Evolutionary conservation across 768 basidiomycete genomes (phyloP).

Genomic region (Gloeophyllum trabeum): DNA sequence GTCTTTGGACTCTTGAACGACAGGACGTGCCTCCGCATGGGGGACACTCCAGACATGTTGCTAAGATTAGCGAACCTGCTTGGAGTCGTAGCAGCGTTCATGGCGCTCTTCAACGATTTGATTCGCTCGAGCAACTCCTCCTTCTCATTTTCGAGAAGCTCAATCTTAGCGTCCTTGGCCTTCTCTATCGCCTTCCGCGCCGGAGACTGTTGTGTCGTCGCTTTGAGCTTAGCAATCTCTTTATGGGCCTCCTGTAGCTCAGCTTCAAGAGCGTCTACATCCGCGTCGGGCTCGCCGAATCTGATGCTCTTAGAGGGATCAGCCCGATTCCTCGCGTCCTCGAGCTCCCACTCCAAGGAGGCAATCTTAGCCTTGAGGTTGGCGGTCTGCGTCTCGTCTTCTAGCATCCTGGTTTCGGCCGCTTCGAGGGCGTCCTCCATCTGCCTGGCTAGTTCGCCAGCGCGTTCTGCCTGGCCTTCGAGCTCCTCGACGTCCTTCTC

Average conservation of each 20-base stretch:
- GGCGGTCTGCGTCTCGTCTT: conserved; percentile 43
- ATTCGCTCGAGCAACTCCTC: conserved; percentile 68
- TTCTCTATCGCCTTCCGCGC: conserved; percentile 69
- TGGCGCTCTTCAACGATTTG: conserved; percentile 39
- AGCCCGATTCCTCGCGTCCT: conserved; percentile 13
- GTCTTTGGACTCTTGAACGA: conserved; percentile 62
- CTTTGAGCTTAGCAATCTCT: conserved; percentile 63
- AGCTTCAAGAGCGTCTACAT: conserved; percentile 55
- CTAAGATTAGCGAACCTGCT: conserved; percentile 25
- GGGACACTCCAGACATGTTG: conserved; percentile 57
- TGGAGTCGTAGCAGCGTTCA: conserved; percentile 46
- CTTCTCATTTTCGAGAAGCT: conserved; percentile 65
- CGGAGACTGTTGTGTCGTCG: conserved; percentile 59
- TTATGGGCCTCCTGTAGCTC: conserved; percentile 70
- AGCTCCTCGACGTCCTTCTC: conserved; percentile 37
- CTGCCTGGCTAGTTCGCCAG: conserved; percentile 47
- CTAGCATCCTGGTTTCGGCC: conserved; percentile 57
- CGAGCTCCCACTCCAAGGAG: conserved; percentile 47
- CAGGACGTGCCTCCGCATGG: conserved; percentile 62
- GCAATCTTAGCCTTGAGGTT: conserved; percentile 39
- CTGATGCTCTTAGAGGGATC: conserved; percentile 13
- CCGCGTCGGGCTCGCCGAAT: conserved; percentile 30
- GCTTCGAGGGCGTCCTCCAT: conserved; percentile 71
- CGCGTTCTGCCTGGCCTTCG: conserved; percentile 38
- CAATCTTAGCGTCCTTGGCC: conserved; percentile 66